A percentile compares a stretch with the other conserved stretches of the same genome.
Conservation (phyloP, 768 basidiomycete species). For the Panaeolus cyanescens region DNA sequence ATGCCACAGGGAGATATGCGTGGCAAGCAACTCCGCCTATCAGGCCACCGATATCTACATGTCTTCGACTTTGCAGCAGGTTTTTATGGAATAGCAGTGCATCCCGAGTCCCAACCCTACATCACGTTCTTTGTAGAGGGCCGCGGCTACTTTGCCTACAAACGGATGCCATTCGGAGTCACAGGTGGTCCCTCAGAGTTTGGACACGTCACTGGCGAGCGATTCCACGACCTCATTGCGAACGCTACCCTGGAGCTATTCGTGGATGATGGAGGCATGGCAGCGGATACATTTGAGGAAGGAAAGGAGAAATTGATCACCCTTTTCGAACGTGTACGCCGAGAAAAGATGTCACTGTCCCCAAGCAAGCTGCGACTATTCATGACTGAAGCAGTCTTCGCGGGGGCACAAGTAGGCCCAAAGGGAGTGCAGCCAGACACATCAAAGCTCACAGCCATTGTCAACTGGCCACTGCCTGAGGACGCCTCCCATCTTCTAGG, state of each 20-base stretch:
- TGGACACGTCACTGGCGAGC: constrained; percentile 22
- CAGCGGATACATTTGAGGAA: constrained; percentile 31
- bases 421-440: constrained; percentile 32
- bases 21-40: constrained; percentile 35
- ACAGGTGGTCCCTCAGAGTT: constrained; percentile 38
- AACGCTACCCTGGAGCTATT: constrained; percentile 31
- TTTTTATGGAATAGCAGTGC: constrained; percentile 28
- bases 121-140: constrained; percentile 37
- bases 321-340: constrained; percentile 26
- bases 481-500: constrained; percentile 24
- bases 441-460: constrained; percentile 34
- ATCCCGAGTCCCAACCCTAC: constrained; percentile 22
- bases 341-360: constrained; percentile 30
- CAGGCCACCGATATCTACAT: constrained; percentile 33
- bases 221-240: constrained; percentile 24
- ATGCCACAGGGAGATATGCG: constrained; percentile 40
- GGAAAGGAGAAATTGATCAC: constrained; percentile 19
- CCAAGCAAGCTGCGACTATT: constrained; percentile 34
- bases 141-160: constrained; percentile 33
- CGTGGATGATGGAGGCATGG: constrained; percentile 38
- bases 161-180: constrained; percentile 39
- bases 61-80: constrained; percentile 42
- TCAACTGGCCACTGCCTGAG: constrained; percentile 29
- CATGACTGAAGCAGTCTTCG: constrained; percentile 32
- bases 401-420: constrained; percentile 29